These are phyloP conservation scores for Betula pendula DNA, from an alignment of 306 rosid genomes.

Conservation along the genomic window DNA sequence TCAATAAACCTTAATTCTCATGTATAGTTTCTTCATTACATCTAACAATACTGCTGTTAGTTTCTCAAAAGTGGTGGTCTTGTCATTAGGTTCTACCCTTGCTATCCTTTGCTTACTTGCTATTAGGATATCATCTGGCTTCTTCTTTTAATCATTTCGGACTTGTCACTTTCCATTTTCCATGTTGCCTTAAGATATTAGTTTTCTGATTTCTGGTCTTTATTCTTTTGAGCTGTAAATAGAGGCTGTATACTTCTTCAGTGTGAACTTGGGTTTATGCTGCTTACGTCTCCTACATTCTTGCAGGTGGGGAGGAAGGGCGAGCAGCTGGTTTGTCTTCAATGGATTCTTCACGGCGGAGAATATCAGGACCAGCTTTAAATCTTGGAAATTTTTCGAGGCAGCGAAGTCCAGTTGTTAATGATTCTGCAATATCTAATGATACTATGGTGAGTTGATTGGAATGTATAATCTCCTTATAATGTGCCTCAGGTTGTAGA, in stretches of 20 bases:
- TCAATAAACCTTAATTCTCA: conserved; percentile 7
- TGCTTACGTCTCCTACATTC: conserved; percentile 20
- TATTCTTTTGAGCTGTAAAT: conserved; percentile 10
- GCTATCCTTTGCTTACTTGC: background rate
- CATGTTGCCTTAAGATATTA: background rate
- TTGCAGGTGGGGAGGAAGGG: conserved; percentile 70
- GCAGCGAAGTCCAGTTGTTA: conserved; percentile 44
- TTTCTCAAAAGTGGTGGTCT: background rate
- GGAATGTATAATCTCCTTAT: background rate
- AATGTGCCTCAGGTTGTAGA: background rate
- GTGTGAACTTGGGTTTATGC: background rate
- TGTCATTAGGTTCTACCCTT: background rate
- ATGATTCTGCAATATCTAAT: conserved; percentile 35
- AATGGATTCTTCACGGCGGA: conserved; percentile 70
- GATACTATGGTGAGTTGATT: conserved; percentile 44
- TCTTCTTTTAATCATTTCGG: background rate
- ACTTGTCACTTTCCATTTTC: background rate
- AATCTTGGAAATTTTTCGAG: conserved; percentile 52
- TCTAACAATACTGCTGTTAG: background rate
- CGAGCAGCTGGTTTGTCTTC: conserved; percentile 68
- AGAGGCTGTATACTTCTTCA: conserved; percentile 10
- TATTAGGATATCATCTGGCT: background rate
- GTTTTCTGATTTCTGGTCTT: conserved; percentile 11
- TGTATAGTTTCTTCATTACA: conserved; percentile 8
- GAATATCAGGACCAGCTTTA: conserved; percentile 65